Evolutionary conservation across 768 basidiomycete genomes (phyloP), one percentile per base, ranked within the genome.

Genomic region (Sarcodon sp.): DNA sequence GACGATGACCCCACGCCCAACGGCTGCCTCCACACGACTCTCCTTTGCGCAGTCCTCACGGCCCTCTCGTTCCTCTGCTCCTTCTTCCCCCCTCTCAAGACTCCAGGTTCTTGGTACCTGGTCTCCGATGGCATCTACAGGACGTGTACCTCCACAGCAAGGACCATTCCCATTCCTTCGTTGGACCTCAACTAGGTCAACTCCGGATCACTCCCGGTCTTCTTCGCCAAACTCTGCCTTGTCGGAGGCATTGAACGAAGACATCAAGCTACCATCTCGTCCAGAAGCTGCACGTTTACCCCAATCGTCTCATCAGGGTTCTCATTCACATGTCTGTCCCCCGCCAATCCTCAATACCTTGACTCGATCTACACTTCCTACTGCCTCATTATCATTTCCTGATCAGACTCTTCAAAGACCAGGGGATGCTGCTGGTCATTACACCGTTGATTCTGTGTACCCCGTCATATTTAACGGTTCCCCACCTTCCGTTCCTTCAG

Each of bases 331-430:
- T 27, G 21, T 27, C 21, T 27, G 21, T 27, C 21, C 21, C 4
- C 57, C 55, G 16, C 57, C 57, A 38, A 53, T 51, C 50, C 57
- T 32, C 73, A 77, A 1, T 70, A 72, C 44, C 61, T 61, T 27
- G 72, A 71, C 78, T 3, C 74, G 80, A 43, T 69, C 74, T 1
- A 77, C 83, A 0, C 69, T 83, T 21, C 82, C 84, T 21, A 80
- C 76, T 6, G 66, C 79, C 6, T 76, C 79, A 1, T 62, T 83
- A 11, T 76, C 79, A 9, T 27, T 27, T 27, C 21, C 21, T 27
- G 21, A 27, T 27, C 21, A 27, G 21, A 6, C 39, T 13, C 39
- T 59, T 58, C 44, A 53, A 51, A 11, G 51, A 57, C 41, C 56
- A 55, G 6, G 57, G 53, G 49, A 47, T 51, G 37, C 50, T 41